Evolutionary conservation across 176 grass and related monocot species (phyloP), one percentile per base, ranked within the genome.

Genomic region (Paspalum notatum): DNA sequence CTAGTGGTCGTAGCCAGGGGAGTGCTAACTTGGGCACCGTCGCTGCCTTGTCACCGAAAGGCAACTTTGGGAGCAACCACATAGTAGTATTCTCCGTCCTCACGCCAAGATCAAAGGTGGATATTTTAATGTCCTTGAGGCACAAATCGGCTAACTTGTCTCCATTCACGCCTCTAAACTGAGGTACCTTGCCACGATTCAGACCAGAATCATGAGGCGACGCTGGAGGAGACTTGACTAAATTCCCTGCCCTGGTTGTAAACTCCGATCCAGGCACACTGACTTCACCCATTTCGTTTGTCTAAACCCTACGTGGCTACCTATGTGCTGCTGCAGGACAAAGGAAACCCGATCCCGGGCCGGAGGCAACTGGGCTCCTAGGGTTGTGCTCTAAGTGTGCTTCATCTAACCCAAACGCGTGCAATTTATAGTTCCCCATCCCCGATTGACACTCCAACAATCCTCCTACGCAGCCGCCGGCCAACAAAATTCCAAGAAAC

Each of bases 341-440:
- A 7, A 22, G 24, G 18, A 39, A 54, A 6, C 59, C 14, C 20
- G 50, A 78, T 51, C 62, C 41, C 8, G n/a, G n/a, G n/a, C n/a
- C n/a, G 6, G 54, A 66, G 21, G 11, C 8, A 63, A 16, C 4
- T 54, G 12, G 81, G 48, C 40, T 54, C 17, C 38, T 66, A 73
- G 21, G 48, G 61, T 46, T 84, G 63, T 68, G 74, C 21, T 46
- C 25, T 37, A 44, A n/a, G n/a, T n/a, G n/a, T 14, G 68, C 0
- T 80, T 53, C 41, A 74, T 62, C 49, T 17, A 78, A 26, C 6
- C 43, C 16, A 66, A 48, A 26, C 42, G n/a, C 51, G 48, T n/a
- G 17, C 5, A 62, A 90, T 83, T 79, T 90, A 82, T 86, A 90
- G 11, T 39, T 17, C 4, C 49, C 49, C 63, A 3, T 25, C 55